phyloP scores from a whole-genome alignment of 2,329 filamentous ascomycete species.

The Ophiostoma sp. region DNA sequence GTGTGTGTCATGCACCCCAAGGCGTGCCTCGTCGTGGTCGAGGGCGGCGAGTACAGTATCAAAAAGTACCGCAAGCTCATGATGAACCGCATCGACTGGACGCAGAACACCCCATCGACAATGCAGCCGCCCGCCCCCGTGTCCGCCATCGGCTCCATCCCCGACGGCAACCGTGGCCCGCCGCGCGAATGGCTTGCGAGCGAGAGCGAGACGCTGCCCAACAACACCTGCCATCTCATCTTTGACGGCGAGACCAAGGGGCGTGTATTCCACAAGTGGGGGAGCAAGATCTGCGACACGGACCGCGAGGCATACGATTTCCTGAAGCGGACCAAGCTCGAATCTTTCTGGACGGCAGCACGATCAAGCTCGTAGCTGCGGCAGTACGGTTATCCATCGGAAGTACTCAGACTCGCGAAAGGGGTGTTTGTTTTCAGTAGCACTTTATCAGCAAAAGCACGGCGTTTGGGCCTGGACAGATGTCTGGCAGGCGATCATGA shows the following conservation, averaged over 20 bases:
- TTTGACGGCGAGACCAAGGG: conserved; percentile 88
- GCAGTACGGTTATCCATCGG: not conserved
- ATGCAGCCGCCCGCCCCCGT: conserved; percentile 17
- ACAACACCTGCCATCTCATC: conserved; percentile 76
- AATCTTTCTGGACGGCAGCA: conserved; percentile 89
- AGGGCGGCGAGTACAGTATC: conserved; percentile 80
- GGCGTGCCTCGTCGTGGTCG: conserved; percentile 83
- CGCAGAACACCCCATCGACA: conserved; percentile 69
- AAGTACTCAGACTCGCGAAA: not conserved
- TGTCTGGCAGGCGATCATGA: not conserved
- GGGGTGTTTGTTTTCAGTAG: not conserved
- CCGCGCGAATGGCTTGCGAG: conserved; percentile 72
- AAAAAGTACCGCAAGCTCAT: conserved; percentile 87
- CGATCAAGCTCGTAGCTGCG: conserved; percentile 43
- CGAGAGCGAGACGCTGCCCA: conserved; percentile 73
- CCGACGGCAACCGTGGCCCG: conserved; percentile 52
- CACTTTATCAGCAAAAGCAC: conserved; percentile 4
- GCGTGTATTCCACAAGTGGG: conserved; percentile 79
- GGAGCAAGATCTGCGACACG: conserved; percentile 84
- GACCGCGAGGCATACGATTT: conserved; percentile 82
- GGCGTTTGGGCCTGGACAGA: not conserved
- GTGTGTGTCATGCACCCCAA: conserved; percentile 88
- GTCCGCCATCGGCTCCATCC: conserved; percentile 8
- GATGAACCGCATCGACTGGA: conserved; percentile 91
- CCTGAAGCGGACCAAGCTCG: conserved; percentile 76